Conservation (phyloP, 176 grass and related monocot species). For the Thinopyrum elongatum region DNA sequence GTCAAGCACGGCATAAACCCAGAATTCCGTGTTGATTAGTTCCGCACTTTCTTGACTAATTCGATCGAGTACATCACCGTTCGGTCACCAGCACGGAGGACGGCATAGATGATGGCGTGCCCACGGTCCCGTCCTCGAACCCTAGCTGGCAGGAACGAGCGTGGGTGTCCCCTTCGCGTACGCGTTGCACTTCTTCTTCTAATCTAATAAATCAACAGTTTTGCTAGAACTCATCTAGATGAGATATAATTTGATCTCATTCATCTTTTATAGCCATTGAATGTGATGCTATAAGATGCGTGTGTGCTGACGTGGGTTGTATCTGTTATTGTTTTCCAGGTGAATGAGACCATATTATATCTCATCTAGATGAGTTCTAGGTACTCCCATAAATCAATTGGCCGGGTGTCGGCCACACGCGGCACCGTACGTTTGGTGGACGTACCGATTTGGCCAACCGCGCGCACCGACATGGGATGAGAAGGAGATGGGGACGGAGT, state of each 20-base stretch:
- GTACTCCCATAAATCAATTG: no score
- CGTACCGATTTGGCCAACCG: conserved; percentile 24
- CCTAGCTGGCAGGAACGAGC: background rate
- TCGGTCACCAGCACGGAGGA: background rate
- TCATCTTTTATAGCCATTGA: no score
- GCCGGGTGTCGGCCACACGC: no score
- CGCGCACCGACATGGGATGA: conserved; percentile 17
- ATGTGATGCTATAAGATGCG: no score
- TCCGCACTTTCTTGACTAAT: background rate
- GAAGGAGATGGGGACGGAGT: background rate
- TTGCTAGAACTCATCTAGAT: no score
- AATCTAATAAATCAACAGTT: no score
- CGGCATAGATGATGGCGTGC: background rate
- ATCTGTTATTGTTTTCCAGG: no score
- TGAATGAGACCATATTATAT: no score
- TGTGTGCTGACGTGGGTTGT: no score
- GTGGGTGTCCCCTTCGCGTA: background rate
- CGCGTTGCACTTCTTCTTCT: background rate
- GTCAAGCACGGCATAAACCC: background rate
- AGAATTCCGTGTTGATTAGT: background rate
- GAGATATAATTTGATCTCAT: no score
- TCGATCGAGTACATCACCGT: background rate
- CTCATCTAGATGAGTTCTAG: no score
- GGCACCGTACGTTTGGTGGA: conserved; percentile 14
- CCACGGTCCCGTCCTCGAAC: background rate